phyloP scores from a whole-genome alignment of 768 basidiomycete species.

The Candolleomyces eurysporus region DNA sequence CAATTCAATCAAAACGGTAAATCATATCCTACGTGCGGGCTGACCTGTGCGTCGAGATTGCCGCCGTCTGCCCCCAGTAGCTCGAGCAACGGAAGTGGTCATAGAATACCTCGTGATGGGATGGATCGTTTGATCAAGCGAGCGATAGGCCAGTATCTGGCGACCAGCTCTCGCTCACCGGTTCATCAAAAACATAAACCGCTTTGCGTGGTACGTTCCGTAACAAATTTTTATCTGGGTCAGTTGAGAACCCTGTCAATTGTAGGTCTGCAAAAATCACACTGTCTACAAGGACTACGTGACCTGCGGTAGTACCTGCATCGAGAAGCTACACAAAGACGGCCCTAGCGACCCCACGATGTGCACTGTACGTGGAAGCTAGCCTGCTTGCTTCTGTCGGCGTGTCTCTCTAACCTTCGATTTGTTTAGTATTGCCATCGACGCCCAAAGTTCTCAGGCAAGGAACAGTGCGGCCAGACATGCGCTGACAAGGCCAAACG shows the following conservation, averaged over 20 bases:
- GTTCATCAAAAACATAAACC: too few relatives aligned
- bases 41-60: slow-evolving; percentile 21
- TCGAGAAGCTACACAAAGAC: slow-evolving; percentile 18
- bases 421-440: slow-evolving; percentile 26
- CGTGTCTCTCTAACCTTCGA: not conserved
- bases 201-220: not conserved
- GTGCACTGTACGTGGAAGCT: slow-evolving; percentile 19
- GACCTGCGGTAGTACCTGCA: slow-evolving; percentile 23
- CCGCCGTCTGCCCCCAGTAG: not conserved
- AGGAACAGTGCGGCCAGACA: slow-evolving; percentile 22
- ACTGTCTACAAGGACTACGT: slow-evolving; percentile 16
- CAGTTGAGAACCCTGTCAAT: not conserved
- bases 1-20: slow-evolving; percentile 17
- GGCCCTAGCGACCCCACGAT: slow-evolving; percentile 18
- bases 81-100: not conserved
- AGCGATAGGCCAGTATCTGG: too few relatives aligned
- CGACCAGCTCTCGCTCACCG: too few relatives aligned
- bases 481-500: slow-evolving; percentile 22
- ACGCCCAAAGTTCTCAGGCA: slow-evolving; percentile 17
- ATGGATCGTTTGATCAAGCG: too few relatives aligned
- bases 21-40: slow-evolving; percentile 24
- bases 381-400: not conserved
- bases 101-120: too few relatives aligned
- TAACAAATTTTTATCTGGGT: not conserved
- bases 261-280: slow-evolving; percentile 4